Evolutionary conservation across 257 asterid species (phyloP).

Genomic region (Prunella vulgaris): DNA sequence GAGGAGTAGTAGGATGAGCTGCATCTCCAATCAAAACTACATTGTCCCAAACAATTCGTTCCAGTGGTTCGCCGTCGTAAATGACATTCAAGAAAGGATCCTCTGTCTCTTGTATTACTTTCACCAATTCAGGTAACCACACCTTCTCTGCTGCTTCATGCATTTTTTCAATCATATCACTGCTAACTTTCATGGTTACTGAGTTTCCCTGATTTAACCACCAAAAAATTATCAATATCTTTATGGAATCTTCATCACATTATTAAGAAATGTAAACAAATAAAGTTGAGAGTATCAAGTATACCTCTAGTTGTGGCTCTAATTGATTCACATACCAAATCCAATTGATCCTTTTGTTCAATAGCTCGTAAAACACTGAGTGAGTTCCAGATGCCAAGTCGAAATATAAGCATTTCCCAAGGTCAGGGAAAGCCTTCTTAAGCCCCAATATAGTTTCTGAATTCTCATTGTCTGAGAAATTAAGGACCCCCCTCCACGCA

Average conservation of each 20-base stretch:
- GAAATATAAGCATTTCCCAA: conserved; percentile 72
- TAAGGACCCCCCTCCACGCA: conserved; percentile 94
- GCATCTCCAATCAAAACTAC: conserved; percentile 84
- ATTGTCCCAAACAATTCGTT: conserved; percentile 55
- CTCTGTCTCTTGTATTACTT: conserved; percentile 54
- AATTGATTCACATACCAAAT: conserved; percentile 87
- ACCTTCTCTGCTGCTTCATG: conserved; percentile 57
- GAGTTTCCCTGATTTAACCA: conserved; percentile 55
- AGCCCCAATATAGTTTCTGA: conserved; percentile 53
- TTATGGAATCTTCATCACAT: neutral
- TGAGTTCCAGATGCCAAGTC: conserved; percentile 61
- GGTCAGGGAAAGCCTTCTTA: conserved; percentile 66
- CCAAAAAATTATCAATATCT: neutral
- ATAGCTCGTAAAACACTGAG: conserved; percentile 59
- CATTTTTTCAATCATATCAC: conserved; percentile 57
- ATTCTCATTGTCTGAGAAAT: conserved; percentile 47
- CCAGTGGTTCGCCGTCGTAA: conserved; percentile 67
- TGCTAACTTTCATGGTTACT: conserved; percentile 72
- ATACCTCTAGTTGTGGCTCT: conserved; percentile 74
- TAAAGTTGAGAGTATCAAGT: neutral
- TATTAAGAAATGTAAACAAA: neutral
- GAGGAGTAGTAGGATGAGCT: conserved; percentile 93
- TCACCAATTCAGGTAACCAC: conserved; percentile 63
- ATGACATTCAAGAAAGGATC: conserved; percentile 78
- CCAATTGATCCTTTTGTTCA: conserved; percentile 73